phyloP scores from a whole-genome alignment of 768 basidiomycete genomes.

The Lactifluus subvellereus region DNA sequence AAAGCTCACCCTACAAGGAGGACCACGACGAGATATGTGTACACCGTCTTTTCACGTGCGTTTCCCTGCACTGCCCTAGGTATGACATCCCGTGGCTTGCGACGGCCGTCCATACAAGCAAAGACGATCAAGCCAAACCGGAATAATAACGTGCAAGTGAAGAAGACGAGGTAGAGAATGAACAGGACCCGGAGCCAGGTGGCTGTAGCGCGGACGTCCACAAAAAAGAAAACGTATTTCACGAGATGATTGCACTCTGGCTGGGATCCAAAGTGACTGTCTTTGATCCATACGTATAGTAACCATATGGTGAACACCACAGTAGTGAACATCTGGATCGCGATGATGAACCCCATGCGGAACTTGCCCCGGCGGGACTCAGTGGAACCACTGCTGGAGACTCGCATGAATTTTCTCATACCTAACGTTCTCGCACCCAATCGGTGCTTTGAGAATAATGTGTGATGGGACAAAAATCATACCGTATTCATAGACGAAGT shows the following conservation, averaged over 20 bases:
- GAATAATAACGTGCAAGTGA: background rate
- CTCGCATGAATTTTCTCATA: background rate
- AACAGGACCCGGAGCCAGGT: slow-evolving; percentile 3
- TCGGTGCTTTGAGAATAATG: background rate
- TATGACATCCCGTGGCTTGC: background rate
- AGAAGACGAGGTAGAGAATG: background rate
- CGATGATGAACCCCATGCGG: slow-evolving; percentile 2
- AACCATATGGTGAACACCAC: slow-evolving; percentile 3
- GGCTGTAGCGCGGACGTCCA: background rate
- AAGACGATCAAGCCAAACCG: background rate
- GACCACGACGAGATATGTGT: background rate
- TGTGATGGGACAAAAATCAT: background rate
- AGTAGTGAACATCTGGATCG: background rate
- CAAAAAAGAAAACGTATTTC: slow-evolving; percentile 1
- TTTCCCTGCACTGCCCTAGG: background rate
- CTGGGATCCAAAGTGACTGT: slow-evolving; percentile 4
- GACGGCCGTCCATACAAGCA: background rate
- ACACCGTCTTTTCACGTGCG: too few relatives aligned
- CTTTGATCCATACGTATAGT: slow-evolving; percentile 9
- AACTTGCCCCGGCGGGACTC: background rate
- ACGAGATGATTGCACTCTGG: slow-evolving; percentile 9
- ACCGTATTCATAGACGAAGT: slow-evolving; percentile 6
- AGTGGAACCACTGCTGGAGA: background rate
- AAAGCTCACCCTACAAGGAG: background rate
- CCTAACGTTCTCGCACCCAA: background rate